Conservation (phyloP, 2,329 filamentous ascomycete genomes). For the Colletotrichum sp. region DNA sequence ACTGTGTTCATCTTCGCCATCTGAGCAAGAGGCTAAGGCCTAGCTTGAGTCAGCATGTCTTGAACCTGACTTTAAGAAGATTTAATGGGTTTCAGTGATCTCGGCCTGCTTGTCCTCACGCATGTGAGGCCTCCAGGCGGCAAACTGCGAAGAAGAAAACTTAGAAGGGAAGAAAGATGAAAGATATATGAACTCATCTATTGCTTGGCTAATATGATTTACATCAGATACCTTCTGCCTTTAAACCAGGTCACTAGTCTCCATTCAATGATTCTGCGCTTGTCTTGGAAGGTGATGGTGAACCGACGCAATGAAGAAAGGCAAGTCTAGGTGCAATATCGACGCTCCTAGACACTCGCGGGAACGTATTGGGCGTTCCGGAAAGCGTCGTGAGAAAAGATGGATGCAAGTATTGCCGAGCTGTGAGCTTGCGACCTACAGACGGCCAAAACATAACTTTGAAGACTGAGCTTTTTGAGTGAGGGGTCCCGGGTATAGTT, state of each 20-base stretch:
- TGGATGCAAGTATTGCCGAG: not conserved
- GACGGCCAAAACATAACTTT: not conserved
- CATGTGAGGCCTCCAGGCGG: not conserved
- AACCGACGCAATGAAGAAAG: not conserved
- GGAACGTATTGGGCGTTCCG: not conserved
- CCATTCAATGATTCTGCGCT: not conserved
- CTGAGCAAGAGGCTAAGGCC: not conserved
- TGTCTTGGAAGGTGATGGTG: not conserved
- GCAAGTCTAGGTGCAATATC: not conserved
- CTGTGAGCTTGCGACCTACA: not conserved
- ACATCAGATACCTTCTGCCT: no score
- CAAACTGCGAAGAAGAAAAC: no score
- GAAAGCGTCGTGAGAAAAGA: not conserved
- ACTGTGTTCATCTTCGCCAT: not conserved
- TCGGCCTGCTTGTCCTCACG: not conserved
- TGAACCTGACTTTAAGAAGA: not conserved
- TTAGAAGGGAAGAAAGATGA: no score
- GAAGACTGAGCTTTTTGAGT: not conserved
- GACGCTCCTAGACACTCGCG: not conserved
- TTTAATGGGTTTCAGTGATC: not conserved
- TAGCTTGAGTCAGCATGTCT: not conserved
- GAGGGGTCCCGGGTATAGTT: fast-evolving
- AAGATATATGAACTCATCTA: not conserved
- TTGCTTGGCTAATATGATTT: not conserved
- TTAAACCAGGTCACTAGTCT: no score